Conservation (phyloP, 164 flowering plant species). For the Macadamia integrifolia region DNA sequence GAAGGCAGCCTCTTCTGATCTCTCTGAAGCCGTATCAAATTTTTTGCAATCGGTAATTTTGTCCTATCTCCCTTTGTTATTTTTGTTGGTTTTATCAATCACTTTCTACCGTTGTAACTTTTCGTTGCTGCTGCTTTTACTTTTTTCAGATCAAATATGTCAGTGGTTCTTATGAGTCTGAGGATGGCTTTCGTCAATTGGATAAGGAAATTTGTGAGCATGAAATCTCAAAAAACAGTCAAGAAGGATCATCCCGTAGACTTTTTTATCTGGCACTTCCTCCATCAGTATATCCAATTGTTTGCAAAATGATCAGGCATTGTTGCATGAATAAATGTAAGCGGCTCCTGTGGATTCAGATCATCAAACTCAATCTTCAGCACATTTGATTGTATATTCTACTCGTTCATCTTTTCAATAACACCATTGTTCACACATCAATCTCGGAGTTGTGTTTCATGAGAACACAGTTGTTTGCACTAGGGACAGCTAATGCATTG, state of each 20-base stretch:
- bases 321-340: constrained; percentile 83
- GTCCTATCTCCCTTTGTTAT: constrained; percentile 1
- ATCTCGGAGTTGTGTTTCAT: not conserved
- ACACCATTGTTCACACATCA: not conserved
- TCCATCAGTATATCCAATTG: constrained; percentile 97
- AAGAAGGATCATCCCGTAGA: constrained; percentile 76
- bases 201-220: constrained; percentile 77
- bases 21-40: constrained; percentile 44
- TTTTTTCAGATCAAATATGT: constrained; percentile 81
- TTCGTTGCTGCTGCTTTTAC: constrained; percentile 3
- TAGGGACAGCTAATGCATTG: not conserved
- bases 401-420: not conserved
- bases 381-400: not conserved
- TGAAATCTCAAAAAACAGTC: constrained; percentile 56
- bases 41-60: constrained; percentile 74
- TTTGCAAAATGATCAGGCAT: constrained; percentile 77
- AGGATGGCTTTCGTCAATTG: constrained; percentile 62
- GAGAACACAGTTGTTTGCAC: not conserved
- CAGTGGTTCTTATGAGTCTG: constrained; percentile 76
- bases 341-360: not conserved
- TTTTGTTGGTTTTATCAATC: not conserved
- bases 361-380: not conserved
- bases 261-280: constrained; percentile 97
- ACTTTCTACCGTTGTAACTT: not conserved
- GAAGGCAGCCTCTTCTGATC: constrained; percentile 39